Conservation (phyloP, 1,284 basidiomycete species). For the Sphaerobolus stellatus region DNA sequence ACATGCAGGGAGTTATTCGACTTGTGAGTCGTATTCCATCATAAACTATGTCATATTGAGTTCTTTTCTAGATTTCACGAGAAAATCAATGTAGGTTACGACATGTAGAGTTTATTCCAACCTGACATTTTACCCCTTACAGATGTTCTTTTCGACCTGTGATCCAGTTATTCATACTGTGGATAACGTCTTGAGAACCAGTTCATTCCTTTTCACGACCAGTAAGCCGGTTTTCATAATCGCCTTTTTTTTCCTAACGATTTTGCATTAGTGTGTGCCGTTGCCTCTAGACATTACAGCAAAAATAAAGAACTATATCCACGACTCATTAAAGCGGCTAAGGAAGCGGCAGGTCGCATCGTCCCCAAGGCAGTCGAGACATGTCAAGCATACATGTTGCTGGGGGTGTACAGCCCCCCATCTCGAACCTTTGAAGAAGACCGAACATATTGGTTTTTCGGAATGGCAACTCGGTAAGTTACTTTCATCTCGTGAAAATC, state of each 20-base stretch:
- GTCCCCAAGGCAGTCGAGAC: slow-evolving; percentile 51
- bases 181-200: slow-evolving; percentile 46
- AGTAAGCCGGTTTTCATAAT: slow-evolving; percentile 43
- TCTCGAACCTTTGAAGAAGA: slow-evolving; percentile 57
- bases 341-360: slow-evolving; percentile 49
- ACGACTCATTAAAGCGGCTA: slow-evolving; percentile 52
- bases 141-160: slow-evolving; percentile 58
- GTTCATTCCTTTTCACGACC: slow-evolving; percentile 59
- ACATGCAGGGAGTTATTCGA: slow-evolving; percentile 60
- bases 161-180: slow-evolving; percentile 57
- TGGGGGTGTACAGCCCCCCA: slow-evolving; percentile 57
- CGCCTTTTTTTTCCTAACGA: background rate
- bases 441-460: slow-evolving; percentile 56
- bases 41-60: background rate
- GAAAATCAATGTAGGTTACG: slow-evolving; percentile 46
- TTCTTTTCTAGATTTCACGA: slow-evolving; percentile 47
- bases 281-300: slow-evolving; percentile 49
- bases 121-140: slow-evolving; percentile 12
- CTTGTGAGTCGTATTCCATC: slow-evolving; percentile 40
- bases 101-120: background rate
- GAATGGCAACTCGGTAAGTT: slow-evolving; percentile 54
- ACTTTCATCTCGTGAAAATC: background rate
- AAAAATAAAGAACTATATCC: slow-evolving; percentile 44
- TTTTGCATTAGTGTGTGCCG: slow-evolving; percentile 45
- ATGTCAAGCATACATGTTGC: slow-evolving; percentile 53